A percentile compares a stretch with the other conserved stretches of the same genome.
Evolutionary conservation across 129 eudicot genomes (phyloP).

Genomic region (Centaurea solstitialis): DNA sequence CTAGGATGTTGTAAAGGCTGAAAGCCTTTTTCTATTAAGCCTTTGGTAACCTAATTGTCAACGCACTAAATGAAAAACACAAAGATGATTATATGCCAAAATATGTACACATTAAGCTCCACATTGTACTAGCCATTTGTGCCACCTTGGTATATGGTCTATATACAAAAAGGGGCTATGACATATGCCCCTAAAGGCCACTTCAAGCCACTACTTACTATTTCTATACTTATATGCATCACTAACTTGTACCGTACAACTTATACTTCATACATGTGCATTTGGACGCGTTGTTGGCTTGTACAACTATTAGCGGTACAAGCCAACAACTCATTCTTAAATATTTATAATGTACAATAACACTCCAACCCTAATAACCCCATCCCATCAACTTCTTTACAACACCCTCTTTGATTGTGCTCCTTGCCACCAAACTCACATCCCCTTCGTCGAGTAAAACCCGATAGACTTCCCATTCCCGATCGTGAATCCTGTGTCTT

Average conservation of each 20-base stretch:
- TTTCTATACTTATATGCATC: neutral
- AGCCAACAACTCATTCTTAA: conserved; percentile 17
- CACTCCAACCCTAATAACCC: conserved; percentile 26
- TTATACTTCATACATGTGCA: neutral
- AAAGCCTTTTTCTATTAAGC: too few relatives aligned
- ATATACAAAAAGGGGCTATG: conserved; percentile 27
- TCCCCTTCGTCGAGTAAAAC: conserved; percentile 63
- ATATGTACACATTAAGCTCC: conserved; percentile 30
- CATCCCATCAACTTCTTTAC: conserved; percentile 67
- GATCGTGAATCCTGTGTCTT: conserved; percentile 48
- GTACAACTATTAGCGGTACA: neutral
- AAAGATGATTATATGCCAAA: conserved; percentile 8
- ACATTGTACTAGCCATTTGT: conserved; percentile 9
- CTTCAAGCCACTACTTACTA: conserved; percentile 7
- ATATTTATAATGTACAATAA: conserved; percentile 11
- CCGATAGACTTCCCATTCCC: conserved; percentile 68
- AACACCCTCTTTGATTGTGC: conserved; percentile 50
- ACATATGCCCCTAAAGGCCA: conserved; percentile 18
- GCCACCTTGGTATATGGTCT: conserved; percentile 15
- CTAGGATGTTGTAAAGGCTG: too few relatives aligned
- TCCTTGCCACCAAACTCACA: conserved; percentile 36
- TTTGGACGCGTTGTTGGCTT: conserved; percentile 1
- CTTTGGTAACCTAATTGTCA: neutral
- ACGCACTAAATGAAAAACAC: neutral
- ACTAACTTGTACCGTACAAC: conserved; percentile 9